phyloP scores from a whole-genome alignment of 2,329 filamentous ascomycete species.

The Penicillium brevicompactum region DNA sequence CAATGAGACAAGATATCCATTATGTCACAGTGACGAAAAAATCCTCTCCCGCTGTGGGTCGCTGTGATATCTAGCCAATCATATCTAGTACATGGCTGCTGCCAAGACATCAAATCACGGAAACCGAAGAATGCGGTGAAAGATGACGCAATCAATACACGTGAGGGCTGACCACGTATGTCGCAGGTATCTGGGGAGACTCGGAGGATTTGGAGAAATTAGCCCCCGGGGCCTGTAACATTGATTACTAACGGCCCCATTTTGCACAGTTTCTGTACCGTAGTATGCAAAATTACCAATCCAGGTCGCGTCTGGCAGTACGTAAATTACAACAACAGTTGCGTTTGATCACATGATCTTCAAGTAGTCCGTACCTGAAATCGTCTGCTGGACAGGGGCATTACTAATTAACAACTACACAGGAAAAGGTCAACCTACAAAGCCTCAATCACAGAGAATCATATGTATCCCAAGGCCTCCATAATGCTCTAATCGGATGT shows the following conservation, averaged over 20 bases:
- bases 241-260: neutral
- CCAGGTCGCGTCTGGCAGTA: neutral
- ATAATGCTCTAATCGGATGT: no score
- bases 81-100: neutral
- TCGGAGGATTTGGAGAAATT: neutral
- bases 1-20: conserved; percentile 1
- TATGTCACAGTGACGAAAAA: conserved; percentile 15
- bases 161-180: neutral
- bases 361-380: no score
- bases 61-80: neutral
- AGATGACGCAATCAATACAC: conserved; percentile 11
- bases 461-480: no score
- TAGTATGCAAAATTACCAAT: no score
- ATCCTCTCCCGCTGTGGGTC: conserved; percentile 7
- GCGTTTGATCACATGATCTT: no score
- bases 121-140: conserved; percentile 12
- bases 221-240: neutral
- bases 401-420: no score
- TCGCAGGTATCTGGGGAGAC: neutral
- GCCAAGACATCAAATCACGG: neutral
- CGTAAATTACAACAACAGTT: neutral
- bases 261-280: no score
- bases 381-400: no score
- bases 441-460: no score
- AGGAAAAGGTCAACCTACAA: no score